Evolutionary conservation across 2,329 filamentous ascomycete species (phyloP).

Genomic region (Alternaria sp.): DNA sequence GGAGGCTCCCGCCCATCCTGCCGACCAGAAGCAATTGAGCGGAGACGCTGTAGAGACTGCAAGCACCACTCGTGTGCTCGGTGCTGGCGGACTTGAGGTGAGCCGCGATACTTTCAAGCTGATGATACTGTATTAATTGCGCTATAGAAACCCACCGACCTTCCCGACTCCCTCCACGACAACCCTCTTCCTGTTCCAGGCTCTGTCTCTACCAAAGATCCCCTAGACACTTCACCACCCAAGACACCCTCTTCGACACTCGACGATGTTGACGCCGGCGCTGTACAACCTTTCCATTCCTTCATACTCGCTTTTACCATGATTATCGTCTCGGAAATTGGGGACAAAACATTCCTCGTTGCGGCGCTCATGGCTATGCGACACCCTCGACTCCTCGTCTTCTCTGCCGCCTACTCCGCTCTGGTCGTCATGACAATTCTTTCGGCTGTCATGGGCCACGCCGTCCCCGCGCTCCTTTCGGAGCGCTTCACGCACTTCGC

Average conservation of each 20-base stretch:
- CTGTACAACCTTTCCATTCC: constrained; percentile 84
- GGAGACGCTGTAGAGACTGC: constrained; percentile 20
- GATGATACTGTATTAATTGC: constrained; percentile 14
- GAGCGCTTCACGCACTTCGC: constrained; percentile 90
- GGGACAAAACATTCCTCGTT: constrained; percentile 98
- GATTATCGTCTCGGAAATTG: constrained; percentile 96
- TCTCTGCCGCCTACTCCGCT: constrained; percentile 91
- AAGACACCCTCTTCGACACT: constrained; percentile 33
- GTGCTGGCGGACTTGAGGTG: constrained; percentile 49
- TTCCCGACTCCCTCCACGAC: constrained; percentile 79
- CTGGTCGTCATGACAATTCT: constrained; percentile 93
- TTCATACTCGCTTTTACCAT: constrained; percentile 92
- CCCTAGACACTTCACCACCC: constrained; percentile 46
- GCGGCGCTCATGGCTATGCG: constrained; percentile 99
- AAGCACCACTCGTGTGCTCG: constrained; percentile 29
- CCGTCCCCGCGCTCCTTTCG: constrained; percentile 86
- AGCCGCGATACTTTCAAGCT: constrained; percentile 2
- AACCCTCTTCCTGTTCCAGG: constrained; percentile 72
- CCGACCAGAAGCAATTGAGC: constrained; percentile 71
- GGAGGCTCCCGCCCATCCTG: constrained; percentile 80
- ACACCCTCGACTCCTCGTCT: constrained; percentile 89
- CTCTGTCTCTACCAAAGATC: constrained; percentile 68
- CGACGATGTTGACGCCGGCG: constrained; percentile 58
- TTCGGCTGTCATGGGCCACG: constrained; percentile 89
- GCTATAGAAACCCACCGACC: constrained; percentile 75